A percentile compares a stretch with the other conserved stretches of the same genome.
phyloP scores from a whole-genome alignment of 805 yeast species.

The Kluyveromyces aestuarii region DNA sequence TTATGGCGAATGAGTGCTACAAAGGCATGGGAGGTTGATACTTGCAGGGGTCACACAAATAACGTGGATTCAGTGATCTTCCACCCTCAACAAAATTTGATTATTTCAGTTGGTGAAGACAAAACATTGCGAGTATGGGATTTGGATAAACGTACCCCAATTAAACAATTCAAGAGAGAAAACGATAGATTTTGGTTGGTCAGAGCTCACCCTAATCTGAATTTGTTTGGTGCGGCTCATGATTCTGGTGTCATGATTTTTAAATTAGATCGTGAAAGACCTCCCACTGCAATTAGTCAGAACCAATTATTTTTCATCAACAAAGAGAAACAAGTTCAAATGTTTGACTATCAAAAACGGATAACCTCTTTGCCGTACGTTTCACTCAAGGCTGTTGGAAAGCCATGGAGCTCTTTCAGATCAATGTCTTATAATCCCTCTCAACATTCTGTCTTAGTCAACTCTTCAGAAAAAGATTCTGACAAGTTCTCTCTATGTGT shows the following conservation, averaged over 20 bases:
- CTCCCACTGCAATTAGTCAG: constrained; percentile 58
- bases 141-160: constrained; percentile 83
- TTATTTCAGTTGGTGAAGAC: constrained; percentile 91
- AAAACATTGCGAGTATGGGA: constrained; percentile 97
- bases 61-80: constrained; percentile 82
- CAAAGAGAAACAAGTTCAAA: constrained; percentile 77
- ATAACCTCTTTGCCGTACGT: constrained; percentile 68
- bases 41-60: constrained; percentile 96
- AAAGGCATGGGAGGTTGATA: constrained; percentile 98
- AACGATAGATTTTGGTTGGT: constrained; percentile 92
- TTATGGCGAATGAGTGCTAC: constrained; percentile 97
- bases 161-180: constrained; percentile 89
- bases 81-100: constrained; percentile 89
- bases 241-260: constrained; percentile 97
- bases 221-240: constrained; percentile 92
- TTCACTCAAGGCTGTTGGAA: constrained; percentile 76
- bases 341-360: constrained; percentile 58
- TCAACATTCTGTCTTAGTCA: constrained; percentile 76
- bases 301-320: constrained; percentile 70
- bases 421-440: constrained; percentile 86
- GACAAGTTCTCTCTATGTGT: constrained; percentile 65
- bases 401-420: constrained; percentile 78
- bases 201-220: constrained; percentile 81
- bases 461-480: constrained; percentile 59
- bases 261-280: constrained; percentile 95